A percentile compares a stretch with the other conserved stretches of the same genome.
Conservation (phyloP, 2,329 filamentous ascomycete genomes). For the Aspergillus fumigatiaffinis region DNA sequence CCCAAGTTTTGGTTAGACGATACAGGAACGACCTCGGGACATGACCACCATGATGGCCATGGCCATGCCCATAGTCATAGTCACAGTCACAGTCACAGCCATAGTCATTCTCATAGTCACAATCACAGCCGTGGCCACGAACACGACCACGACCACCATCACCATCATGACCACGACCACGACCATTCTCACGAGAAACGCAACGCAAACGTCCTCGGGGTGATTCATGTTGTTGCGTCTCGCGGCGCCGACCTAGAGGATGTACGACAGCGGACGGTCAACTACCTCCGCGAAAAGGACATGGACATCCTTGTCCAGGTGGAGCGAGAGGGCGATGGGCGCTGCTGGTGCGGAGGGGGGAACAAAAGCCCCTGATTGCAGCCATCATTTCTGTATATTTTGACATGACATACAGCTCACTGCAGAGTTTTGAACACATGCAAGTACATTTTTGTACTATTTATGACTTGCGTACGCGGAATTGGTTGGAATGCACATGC, state of each 20-base stretch:
- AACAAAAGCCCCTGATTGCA: slow-evolving; percentile 22
- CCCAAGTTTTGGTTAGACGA: slow-evolving; percentile 94
- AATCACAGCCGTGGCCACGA: slow-evolving; percentile 22
- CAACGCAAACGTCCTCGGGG: slow-evolving; percentile 59
- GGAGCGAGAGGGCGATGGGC: slow-evolving; percentile 72
- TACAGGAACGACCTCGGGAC: slow-evolving; percentile 38
- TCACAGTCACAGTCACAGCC: slow-evolving; percentile 26
- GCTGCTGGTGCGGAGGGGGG: slow-evolving; percentile 60
- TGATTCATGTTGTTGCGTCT: slow-evolving; percentile 79
- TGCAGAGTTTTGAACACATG: neutral
- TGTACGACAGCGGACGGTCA: slow-evolving; percentile 70
- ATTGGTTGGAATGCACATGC: neutral
- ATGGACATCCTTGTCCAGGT: slow-evolving; percentile 86
- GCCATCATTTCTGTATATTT: neutral
- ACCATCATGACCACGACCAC: slow-evolving; percentile 18
- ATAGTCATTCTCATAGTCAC: slow-evolving; percentile 30
- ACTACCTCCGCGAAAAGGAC: slow-evolving; percentile 65
- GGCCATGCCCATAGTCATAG: slow-evolving; percentile 28
- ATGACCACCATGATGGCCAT: slow-evolving; percentile 37
- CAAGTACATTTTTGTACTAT: neutral
- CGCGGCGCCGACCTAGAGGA: slow-evolving; percentile 73
- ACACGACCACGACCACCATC: slow-evolving; percentile 21
- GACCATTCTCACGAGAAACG: slow-evolving; percentile 15
- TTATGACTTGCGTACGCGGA: neutral
- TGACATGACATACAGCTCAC: neutral